Conservation (phyloP, 1,284 basidiomycete species). For the Coniferiporia weirii region DNA sequence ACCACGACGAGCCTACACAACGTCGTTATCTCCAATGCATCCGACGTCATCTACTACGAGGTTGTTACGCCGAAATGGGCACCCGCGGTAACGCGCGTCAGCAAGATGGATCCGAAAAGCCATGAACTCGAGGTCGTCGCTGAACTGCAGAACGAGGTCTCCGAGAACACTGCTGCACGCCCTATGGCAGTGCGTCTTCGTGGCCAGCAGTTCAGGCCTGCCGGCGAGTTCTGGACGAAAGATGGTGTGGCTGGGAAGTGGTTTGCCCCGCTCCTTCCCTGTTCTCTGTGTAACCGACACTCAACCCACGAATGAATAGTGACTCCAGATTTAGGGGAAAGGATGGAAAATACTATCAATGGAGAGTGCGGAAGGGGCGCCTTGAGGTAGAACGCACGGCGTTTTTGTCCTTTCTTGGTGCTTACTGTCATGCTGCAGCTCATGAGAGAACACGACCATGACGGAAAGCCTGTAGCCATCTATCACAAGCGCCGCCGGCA, state of each 20-base stretch:
- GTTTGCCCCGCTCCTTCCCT: neutral
- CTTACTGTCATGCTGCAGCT: conserved; percentile 23
- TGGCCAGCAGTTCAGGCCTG: conserved; percentile 26
- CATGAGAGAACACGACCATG: conserved; percentile 26
- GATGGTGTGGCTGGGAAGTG: conserved; percentile 18
- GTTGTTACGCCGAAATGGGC: conserved; percentile 39
- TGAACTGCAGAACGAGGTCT: conserved; percentile 31
- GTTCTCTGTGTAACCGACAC: neutral
- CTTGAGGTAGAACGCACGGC: conserved; percentile 25
- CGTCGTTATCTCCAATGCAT: conserved; percentile 34
- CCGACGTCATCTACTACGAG: conserved; percentile 38
- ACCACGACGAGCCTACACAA: conserved; percentile 37
- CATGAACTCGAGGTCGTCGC: conserved; percentile 32
- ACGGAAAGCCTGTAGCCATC: conserved; percentile 30
- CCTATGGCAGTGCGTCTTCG: conserved; percentile 28
- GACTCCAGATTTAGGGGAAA: conserved; percentile 29
- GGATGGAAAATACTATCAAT: conserved; percentile 31
- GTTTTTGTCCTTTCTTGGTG: neutral
- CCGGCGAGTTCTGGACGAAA: conserved; percentile 27
- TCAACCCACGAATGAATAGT: conserved; percentile 19
- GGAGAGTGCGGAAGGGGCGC: conserved; percentile 26
- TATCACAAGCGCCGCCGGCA: conserved; percentile 35
- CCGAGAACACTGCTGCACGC: neutral
- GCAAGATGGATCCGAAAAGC: conserved; percentile 31
- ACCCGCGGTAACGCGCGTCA: conserved; percentile 32